Base-by-base conservation (phyloP, 768 basidiomycete species). In the Rhizopogon salebrosus region DNA sequence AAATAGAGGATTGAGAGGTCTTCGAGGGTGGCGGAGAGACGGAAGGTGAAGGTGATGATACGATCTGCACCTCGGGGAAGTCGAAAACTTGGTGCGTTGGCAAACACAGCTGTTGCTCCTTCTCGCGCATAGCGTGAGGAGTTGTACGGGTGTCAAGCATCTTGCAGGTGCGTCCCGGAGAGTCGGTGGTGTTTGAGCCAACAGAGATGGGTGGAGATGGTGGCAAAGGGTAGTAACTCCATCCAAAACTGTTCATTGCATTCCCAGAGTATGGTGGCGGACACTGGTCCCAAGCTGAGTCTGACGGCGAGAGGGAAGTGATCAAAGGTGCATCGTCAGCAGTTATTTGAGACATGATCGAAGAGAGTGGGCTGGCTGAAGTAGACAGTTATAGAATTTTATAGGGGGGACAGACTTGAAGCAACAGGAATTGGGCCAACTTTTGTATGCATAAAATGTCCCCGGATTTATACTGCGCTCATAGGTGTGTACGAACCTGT, bases 21-120 rank as follows among this genome's bases (percentile, higher is more conserved):
- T 66, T 53, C 10, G 66, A 59, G 13, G 64, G 61, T 40, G 62
- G 61, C 16, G 69, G 58, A 41, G 70, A 66, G 40, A 63, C 57
- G 26, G 69, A 65, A 20, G 71, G 62, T 37, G 72, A 64, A 27
- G 71, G 62, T 24, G 73, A 72, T 31, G 70, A 66, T 24, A 62
- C 63, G 1, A 56, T 54, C 5, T 72, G 68, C 26, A 62, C 58
- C 24, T 73, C 67, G 3, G 75, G 69, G 55, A 84, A 75, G 66
- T 87, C 85, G 67, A 89, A 89, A 60, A 89, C 75, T 70, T 89
- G 83, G 65, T 81, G 80, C 14, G 87, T 89, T 31, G 87, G 78
- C 13, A 89, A 66, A 62, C 85, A 89, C 38, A 80, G 70, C 51
- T 71, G 68, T 54, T 75, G 77, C 49, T 79, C 75, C 51, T 71